These are phyloP conservation scores for Microbotryum scabiosae DNA, from an alignment of 1,284 basidiomycete genomes.

Conservation along the genomic window DNA sequence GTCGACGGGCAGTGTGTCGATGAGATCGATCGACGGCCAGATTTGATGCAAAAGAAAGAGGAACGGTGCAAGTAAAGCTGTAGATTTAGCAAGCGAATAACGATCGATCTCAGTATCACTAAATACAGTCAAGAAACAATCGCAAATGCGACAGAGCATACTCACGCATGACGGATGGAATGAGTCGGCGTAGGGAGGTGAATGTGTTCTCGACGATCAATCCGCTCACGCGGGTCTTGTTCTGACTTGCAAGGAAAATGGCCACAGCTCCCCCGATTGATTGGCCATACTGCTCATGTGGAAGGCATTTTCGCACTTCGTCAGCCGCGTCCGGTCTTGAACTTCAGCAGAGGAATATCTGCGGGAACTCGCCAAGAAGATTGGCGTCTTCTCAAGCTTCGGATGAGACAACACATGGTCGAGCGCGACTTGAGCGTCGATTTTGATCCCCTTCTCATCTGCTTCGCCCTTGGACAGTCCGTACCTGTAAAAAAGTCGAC, in stretches of 20 bases:
- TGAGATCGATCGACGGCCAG: slow-evolving; percentile 49
- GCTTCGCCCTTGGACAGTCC: slow-evolving; percentile 62
- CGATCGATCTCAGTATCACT: too few species aligned
- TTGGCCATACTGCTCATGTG: slow-evolving; percentile 64
- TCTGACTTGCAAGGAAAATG: slow-evolving; percentile 74
- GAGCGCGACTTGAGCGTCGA: slow-evolving; percentile 44
- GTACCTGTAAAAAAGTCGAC: slow-evolving; percentile 29
- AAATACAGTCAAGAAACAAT: too few species aligned
- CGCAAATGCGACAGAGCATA: too few species aligned
- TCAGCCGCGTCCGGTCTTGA: not conserved
- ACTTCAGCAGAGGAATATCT: too few species aligned
- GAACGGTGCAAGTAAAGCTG: slow-evolving; percentile 53
- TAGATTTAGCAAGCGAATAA: too few species aligned
- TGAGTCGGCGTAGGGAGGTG: slow-evolving; percentile 51
- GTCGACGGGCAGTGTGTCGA: slow-evolving; percentile 35
- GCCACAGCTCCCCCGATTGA: slow-evolving; percentile 94
- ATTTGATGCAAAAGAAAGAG: slow-evolving; percentile 81
- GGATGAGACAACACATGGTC: slow-evolving; percentile 67
- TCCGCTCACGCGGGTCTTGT: slow-evolving; percentile 55
- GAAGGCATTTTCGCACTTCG: slow-evolving; percentile 26
- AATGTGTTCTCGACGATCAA: slow-evolving; percentile 93
- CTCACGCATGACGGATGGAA: not conserved
- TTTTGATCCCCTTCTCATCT: slow-evolving; percentile 60
- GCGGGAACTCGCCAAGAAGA: slow-evolving; percentile 46
- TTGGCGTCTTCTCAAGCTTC: slow-evolving; percentile 55